Evolutionary conservation across 2,329 filamentous ascomycete species (phyloP).

Genomic region (Botryotinia narcissicola): DNA sequence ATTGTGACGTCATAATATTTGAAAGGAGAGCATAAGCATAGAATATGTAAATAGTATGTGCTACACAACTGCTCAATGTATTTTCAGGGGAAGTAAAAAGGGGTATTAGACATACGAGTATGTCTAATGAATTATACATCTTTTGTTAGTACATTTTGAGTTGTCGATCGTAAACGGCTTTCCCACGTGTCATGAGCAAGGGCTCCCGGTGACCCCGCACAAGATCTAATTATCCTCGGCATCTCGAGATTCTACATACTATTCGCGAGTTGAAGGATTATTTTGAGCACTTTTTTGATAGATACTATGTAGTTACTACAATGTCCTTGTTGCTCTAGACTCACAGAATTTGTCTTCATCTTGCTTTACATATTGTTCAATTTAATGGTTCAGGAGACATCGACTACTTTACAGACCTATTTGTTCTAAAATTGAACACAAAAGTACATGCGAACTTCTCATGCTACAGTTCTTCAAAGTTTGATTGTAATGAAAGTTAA

Average conservation of each 20-base stretch:
- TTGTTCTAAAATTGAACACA: background rate
- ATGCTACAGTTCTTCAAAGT: background rate
- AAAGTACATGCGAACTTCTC: background rate
- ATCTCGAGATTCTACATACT: background rate
- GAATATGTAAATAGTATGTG: background rate
- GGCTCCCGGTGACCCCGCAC: conserved; percentile 3
- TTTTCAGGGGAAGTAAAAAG: background rate
- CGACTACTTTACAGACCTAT: background rate
- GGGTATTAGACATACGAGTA: background rate
- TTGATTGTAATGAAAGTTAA: background rate
- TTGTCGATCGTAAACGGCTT: background rate
- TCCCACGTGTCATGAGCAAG: background rate
- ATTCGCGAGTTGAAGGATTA: too few relatives aligned
- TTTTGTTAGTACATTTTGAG: background rate
- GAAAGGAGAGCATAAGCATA: too few relatives aligned
- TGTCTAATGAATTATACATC: background rate
- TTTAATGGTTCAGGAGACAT: background rate
- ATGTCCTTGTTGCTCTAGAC: background rate
- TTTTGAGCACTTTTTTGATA: background rate
- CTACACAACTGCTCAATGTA: background rate
- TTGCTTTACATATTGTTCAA: background rate
- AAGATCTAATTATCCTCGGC: background rate
- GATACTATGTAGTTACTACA: background rate
- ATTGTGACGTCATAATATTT: background rate
- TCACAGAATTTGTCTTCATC: background rate